Evolutionary conservation across 345 rosid species (phyloP).

Genomic region (Gossypium turneri): DNA sequence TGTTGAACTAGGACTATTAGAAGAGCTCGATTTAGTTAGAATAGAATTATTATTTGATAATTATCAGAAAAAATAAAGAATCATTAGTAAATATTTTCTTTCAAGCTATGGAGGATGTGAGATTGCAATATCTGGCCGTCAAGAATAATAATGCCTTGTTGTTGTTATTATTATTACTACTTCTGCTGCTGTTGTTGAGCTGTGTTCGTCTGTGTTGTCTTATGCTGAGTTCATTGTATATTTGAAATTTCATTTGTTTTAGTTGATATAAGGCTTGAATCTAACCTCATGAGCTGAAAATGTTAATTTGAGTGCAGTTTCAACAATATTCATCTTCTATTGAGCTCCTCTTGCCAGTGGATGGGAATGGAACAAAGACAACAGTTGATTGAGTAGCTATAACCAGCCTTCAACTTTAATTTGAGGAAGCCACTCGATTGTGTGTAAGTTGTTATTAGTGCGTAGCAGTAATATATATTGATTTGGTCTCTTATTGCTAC

Average conservation of each 20-base stretch:
- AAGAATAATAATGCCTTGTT: not conserved
- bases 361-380: constrained; percentile 4
- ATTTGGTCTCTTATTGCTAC: not conserved
- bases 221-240: not conserved
- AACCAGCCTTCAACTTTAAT: not conserved
- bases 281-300: not conserved
- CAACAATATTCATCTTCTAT: constrained; percentile 29
- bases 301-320: constrained; percentile 32
- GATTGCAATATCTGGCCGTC: not conserved
- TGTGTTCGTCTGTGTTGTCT: not conserved
- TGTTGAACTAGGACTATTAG: not conserved
- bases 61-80: not conserved
- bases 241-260: not conserved
- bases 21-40: not conserved
- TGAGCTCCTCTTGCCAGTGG: constrained; percentile 10
- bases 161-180: not conserved
- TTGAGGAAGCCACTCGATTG: not conserved
- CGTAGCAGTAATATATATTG: not conserved
- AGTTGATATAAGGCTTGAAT: not conserved
- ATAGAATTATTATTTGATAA: not conserved
- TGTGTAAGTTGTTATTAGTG: not conserved
- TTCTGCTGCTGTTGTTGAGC: not conserved
- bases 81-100: not conserved
- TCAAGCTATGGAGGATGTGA: not conserved
- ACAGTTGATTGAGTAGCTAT: not conserved